Evolutionary conservation across 768 basidiomycete genomes (phyloP), one percentile per base, ranked within the genome.

Genomic region (Lentinula boryana): DNA sequence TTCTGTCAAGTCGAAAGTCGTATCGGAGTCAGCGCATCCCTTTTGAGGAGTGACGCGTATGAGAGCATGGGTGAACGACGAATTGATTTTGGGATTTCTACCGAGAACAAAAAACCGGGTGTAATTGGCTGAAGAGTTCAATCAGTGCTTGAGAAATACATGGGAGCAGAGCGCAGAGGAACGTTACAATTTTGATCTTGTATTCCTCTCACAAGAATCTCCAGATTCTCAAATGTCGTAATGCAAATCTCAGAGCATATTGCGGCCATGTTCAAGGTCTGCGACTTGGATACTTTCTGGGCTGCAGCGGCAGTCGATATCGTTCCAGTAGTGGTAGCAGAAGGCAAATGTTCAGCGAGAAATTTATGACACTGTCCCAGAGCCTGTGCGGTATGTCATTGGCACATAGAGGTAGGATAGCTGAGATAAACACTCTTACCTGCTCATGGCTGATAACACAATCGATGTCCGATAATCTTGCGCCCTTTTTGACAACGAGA

Each of bases 381-480:
- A 21, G 58, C 58, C 58, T 60, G 48, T 41, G 2, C 12, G 27
- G 8, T 6, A 56, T 21, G 9, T 32, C 15, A 35, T 52, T 40
- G 40, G 41, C 3, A 57, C 46, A 38, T 31, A 46, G 2, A 58
- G 67, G 27, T 54, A 36, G 27, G 36, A 23, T 9, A 15, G 7
- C n/a, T 8, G 33, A 56, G 10, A 18, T 43, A 13, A 35, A 16
- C 41, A 54, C 52, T 49, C 59, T 49, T 58, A 90, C 91, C 76
- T 93, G 91, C 68, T 92, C 91, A 63, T 93, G 91, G 72, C 91
- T 93, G 65, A 90, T 67, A 15, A 93, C 77, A 59, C 70, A 75
- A 60, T 78, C 75, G 31, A 93, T 78, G 44, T 88, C 76, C 46
- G 78, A 69, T 8, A 85, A 63, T 60, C 79, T 75, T 33, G 83